Base-by-base conservation (phyloP, 1,139 yeast species). In the Hanseniaspora gamundiae region DNA sequence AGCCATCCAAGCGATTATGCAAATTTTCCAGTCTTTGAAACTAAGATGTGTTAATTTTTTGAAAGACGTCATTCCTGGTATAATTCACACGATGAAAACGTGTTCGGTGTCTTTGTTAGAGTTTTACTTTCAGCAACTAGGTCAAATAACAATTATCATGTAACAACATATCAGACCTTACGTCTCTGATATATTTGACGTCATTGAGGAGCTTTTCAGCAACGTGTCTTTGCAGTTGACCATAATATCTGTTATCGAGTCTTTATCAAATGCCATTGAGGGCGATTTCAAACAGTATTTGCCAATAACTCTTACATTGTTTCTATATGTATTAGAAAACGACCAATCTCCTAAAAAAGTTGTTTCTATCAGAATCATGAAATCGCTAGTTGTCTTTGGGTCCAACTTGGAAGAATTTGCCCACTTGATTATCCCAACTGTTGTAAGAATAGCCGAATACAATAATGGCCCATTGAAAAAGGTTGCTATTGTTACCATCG, bases 141-240 rank as follows among this genome's bases (percentile, higher is more conserved):
- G 94, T 11, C 80, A 81, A 2, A 68, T 93, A 49, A 80, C 88
- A 9, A 66, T 76, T 36, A 85, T 87, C 51, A 96, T 88, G 17
- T 86, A 84, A 52, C 93, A 86, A 55, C 95, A 91, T 58, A 84
- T 91, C 24, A 69, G 96, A 36, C 88, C 94, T 1, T 84, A 78
- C 55, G 70, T 91, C 41, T 73, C 76, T 2, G 84, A 80, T 35
- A 79, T 93, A n/a, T 84, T 87, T 56, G 76, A 68, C 7, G 78
- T 83, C 1, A 77, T 87, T 41, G 76, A 78, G 51, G 93, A 84
- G 49, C 84, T 79, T 51, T 88, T 88, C 62, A 68, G 74, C 5
- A 71, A 75, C 41, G 69, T 77, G 14, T 76, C 79, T 48, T 66
- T 87, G 43, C 94, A 88, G 55, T 78, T 80, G 2, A 82, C 91